Evolutionary conservation across 2,329 filamentous ascomycete species (phyloP).

Genomic region (Nothomitra cinnamomea): DNA sequence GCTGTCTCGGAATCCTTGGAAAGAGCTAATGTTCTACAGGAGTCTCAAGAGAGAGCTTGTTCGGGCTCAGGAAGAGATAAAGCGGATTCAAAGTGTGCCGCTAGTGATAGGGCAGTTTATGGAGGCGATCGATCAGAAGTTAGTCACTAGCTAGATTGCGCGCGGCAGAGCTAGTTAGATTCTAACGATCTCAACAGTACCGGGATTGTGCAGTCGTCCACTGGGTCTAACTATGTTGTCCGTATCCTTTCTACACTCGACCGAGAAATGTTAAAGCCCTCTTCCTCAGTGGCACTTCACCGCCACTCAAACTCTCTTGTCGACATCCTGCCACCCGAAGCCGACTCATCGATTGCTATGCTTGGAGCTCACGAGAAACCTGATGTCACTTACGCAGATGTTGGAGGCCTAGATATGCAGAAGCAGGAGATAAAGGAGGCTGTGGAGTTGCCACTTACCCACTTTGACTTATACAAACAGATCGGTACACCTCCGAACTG

Average conservation of each 20-base stretch:
- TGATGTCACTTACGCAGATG: constrained; percentile 93
- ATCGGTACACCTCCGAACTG: constrained; percentile 42
- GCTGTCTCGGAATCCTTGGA: not conserved
- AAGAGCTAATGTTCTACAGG: constrained; percentile 27
- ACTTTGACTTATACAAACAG: constrained; percentile 97
- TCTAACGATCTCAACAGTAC: constrained; percentile 43
- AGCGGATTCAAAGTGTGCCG: constrained; percentile 95
- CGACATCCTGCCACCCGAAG: constrained; percentile 96
- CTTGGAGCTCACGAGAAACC: constrained; percentile 92
- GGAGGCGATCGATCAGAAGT: constrained; percentile 99
- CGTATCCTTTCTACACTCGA: constrained; percentile 96
- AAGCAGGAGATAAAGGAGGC: constrained; percentile 98
- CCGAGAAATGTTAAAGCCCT: constrained; percentile 94
- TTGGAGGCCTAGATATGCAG: constrained; percentile 97
- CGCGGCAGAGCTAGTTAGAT: not conserved
- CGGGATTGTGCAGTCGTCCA: constrained; percentile 95
- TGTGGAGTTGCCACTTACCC: constrained; percentile 87
- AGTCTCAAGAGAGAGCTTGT: constrained; percentile 95
- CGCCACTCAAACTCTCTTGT: constrained; percentile 97
- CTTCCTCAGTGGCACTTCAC: constrained; percentile 91
- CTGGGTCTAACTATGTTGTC: constrained; percentile 96
- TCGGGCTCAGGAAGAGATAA: constrained; percentile 96
- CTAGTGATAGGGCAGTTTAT: constrained; percentile 98
- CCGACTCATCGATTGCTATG: constrained; percentile 98
- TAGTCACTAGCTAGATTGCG: constrained; percentile 20